phyloP scores from a whole-genome alignment of 257 asterid species.

The Solanum habrochaites region DNA sequence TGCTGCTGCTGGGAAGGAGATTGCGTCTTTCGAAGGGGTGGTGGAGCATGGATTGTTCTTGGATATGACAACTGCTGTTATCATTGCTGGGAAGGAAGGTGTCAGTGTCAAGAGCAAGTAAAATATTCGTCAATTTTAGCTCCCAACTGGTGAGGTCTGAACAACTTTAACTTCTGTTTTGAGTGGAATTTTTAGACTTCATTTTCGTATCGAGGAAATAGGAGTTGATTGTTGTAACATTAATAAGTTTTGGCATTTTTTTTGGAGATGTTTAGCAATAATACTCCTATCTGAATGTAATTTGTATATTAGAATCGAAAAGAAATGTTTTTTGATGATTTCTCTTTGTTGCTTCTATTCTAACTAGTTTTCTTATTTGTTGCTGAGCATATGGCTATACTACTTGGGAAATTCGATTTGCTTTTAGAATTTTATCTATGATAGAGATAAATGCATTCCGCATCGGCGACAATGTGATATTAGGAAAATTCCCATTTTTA shows the following conservation, averaged over 20 bases:
- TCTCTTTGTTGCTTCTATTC: not conserved
- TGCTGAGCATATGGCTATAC: not conserved
- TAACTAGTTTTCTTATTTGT: not conserved
- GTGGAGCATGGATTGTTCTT: slow-evolving; percentile 67
- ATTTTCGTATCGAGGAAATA: not conserved
- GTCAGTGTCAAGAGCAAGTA: slow-evolving; percentile 53
- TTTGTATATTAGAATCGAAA: not conserved
- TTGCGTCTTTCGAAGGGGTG: slow-evolving; percentile 61
- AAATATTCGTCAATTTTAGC: not conserved
- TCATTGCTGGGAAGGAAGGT: slow-evolving; percentile 68
- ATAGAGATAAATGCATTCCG: not conserved
- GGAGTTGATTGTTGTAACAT: not conserved
- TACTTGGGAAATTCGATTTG: not conserved
- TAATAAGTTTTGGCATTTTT: not conserved
- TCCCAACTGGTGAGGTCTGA: not conserved
- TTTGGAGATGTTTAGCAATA: not conserved
- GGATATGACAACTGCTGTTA: slow-evolving; percentile 56
- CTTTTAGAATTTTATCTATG: not conserved
- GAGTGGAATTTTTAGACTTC: not conserved
- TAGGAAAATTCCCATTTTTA: not conserved
- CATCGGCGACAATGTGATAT: not conserved
- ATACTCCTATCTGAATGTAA: not conserved
- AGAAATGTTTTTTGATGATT: not conserved
- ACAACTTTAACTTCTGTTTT: not conserved
- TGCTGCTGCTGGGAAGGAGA: slow-evolving; percentile 57